phyloP scores from a whole-genome alignment of 192 early-diverging fungal genomes.

The Coemansia asiatica region DNA sequence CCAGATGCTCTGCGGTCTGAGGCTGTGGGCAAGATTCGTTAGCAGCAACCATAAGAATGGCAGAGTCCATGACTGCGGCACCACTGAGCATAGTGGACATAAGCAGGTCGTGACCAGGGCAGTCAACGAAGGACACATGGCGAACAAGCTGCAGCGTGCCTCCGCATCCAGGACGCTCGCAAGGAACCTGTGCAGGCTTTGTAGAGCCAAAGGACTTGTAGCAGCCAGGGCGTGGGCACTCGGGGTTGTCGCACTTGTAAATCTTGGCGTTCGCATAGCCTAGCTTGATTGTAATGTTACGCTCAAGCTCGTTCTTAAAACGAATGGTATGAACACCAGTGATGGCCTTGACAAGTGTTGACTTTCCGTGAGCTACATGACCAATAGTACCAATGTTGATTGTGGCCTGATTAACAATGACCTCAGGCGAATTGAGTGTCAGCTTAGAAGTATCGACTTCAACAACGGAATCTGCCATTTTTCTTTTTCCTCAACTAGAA shows the following conservation, averaged over 20 bases:
- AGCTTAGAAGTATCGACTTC: constrained; percentile 38
- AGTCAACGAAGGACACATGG: constrained; percentile 98
- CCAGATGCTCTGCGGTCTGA: constrained; percentile 97
- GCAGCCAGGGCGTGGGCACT: constrained; percentile 94
- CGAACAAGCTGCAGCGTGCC: constrained; percentile 85
- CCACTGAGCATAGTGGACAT: constrained; percentile 99
- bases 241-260: constrained; percentile 93
- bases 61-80: constrained; percentile 98
- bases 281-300: constrained; percentile 99
- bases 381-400: constrained; percentile 99
- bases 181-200: constrained; percentile 84
- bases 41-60: constrained; percentile 93
- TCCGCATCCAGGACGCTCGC: constrained; percentile 81
- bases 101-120: constrained; percentile 99
- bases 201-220: constrained; percentile 84
- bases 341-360: constrained; percentile 97
- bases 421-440: constrained; percentile 69
- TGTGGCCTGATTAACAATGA: constrained; percentile 96
- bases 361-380: constrained; percentile 99
- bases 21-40: constrained; percentile 99
- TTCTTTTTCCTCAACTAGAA: constrained; percentile 10
- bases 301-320: constrained; percentile 96
- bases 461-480: constrained; percentile 24
- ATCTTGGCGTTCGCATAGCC: constrained; percentile 99
- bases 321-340: constrained; percentile 97